Conservation (phyloP, 2,329 filamentous ascomycete genomes). For the Phialophora tarda region DNA sequence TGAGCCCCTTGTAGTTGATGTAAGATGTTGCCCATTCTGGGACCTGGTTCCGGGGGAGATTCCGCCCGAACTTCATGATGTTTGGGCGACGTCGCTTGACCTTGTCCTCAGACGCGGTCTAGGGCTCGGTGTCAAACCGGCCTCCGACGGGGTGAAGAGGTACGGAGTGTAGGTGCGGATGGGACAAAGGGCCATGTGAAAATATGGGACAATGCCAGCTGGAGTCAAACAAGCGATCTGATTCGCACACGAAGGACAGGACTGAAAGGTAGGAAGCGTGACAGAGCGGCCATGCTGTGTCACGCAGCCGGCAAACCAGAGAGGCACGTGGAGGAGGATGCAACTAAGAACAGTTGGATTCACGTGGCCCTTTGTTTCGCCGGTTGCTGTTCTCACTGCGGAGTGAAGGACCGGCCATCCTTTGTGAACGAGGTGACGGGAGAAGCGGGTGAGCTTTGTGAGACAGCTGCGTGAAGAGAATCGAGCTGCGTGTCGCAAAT, state of each 20-base stretch:
- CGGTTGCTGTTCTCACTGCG: constrained; percentile 16
- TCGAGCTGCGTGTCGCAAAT: constrained; percentile 22
- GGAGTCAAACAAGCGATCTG: constrained; percentile 28
- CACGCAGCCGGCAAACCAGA: constrained; percentile 7
- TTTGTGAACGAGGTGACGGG: constrained; percentile 11
- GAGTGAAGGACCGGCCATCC: constrained; percentile 7
- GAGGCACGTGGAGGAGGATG: constrained; percentile 11
- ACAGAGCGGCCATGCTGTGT: constrained; percentile 30
- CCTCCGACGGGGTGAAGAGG: constrained; percentile 6
- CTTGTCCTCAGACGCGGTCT: not conserved
- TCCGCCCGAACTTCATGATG: constrained; percentile 59
- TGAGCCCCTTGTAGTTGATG: constrained; percentile 66
- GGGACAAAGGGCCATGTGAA: constrained; percentile 11
- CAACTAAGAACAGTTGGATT: not conserved
- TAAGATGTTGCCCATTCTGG: constrained; percentile 58
- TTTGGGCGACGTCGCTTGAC: constrained; percentile 1
- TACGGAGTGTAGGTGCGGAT: constrained; percentile 7
- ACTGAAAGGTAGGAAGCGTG: constrained; percentile 32
- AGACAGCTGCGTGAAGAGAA: constrained; percentile 7
- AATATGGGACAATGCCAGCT: constrained; percentile 11
- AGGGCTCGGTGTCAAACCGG: not conserved
- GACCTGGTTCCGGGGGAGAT: constrained; percentile 56
- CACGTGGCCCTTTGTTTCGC: constrained; percentile 4
- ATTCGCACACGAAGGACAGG: constrained; percentile 38
- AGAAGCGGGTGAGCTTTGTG: constrained; percentile 5